Evolutionary conservation across 257 asterid genomes (phyloP), one percentile per base, ranked within the genome.

Genomic region (Paulownia fortunei): DNA sequence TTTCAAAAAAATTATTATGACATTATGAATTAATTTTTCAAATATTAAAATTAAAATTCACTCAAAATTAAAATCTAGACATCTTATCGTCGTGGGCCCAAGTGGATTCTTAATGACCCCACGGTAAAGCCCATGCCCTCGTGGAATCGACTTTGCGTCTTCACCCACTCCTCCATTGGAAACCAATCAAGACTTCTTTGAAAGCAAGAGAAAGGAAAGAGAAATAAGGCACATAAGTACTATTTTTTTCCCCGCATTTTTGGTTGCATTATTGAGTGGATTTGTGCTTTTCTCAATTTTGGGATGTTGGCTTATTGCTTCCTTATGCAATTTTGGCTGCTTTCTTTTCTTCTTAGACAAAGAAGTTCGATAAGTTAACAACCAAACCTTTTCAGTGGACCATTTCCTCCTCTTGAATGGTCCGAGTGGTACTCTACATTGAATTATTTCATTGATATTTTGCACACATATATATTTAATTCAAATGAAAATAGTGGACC

Each of bases 261-360:
- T 49, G 0, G 19, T 49, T 54, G 60, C 60, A 54, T n/a, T 54
- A 54, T 54, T 54, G 61, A 54, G 11, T 52, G n/a, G 36, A 23
- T 39, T 41, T 73, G 70, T 73, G 78, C 9, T 73, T 58, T 59
- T 24, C 70, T 41, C 59, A 59, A 23, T 21, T 73, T 41, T 51
- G 70, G 59, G 18, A 44, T 73, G 47, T 24, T 58, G 77, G 44
- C 52, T 34, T n/a, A 56, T 13, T 6, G 16, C n/a, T 8, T 26
- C 9, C 23, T 13, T 21, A n/a, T 0, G 66, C 37, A 15, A 24
- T 39, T 51, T 55, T 41, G 70, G 78, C 16, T 41, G 69, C 15
- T 24, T 56, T 3, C 27, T 39, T 73, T 16, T 18, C 34, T 32
- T n/a, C 9, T 34, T n/a, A 2, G 3, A 70, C 39, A 10, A 73